phyloP scores from a whole-genome alignment of 257 asterid genomes.

The Euphrasia confusa region DNA sequence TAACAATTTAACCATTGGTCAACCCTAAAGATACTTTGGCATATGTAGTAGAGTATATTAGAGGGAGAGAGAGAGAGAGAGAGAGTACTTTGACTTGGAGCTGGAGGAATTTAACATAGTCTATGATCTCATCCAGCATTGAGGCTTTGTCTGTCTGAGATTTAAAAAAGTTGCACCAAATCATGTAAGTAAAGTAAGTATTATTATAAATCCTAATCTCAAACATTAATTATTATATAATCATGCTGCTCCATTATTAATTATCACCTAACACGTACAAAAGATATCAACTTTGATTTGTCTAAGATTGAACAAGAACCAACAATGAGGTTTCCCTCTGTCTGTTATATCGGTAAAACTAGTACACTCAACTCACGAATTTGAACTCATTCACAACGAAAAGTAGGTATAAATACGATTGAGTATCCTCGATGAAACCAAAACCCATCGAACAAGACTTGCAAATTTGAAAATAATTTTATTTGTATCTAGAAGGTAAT shows the following conservation, averaged over 20 bases:
- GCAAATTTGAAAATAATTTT: no score
- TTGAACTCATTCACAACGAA: no score
- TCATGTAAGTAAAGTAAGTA: constrained; percentile 17
- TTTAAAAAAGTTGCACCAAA: constrained; percentile 34
- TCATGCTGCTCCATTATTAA: not conserved
- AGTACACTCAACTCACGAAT: no score
- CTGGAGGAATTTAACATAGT: constrained; percentile 95
- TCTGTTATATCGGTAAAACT: no score
- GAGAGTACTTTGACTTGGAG: constrained; percentile 92
- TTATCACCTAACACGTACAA: no score
- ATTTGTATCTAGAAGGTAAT: not conserved
- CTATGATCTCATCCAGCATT: constrained; percentile 97
- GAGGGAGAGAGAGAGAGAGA: constrained; percentile 19
- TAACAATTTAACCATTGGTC: constrained; percentile 32
- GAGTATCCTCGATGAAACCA: no score
- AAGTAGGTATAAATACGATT: no score
- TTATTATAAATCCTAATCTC: constrained; percentile 27
- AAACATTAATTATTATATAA: constrained; percentile 16
- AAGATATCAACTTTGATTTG: no score
- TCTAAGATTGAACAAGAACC: no score
- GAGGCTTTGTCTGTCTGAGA: constrained; percentile 99
- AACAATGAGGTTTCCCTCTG: no score
- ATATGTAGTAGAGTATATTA: no score
- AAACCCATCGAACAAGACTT: no score
- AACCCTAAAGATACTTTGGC: constrained; percentile 33